phyloP scores from a whole-genome alignment of 2,329 filamentous ascomycete species.

The Fusarium xylarioides region DNA sequence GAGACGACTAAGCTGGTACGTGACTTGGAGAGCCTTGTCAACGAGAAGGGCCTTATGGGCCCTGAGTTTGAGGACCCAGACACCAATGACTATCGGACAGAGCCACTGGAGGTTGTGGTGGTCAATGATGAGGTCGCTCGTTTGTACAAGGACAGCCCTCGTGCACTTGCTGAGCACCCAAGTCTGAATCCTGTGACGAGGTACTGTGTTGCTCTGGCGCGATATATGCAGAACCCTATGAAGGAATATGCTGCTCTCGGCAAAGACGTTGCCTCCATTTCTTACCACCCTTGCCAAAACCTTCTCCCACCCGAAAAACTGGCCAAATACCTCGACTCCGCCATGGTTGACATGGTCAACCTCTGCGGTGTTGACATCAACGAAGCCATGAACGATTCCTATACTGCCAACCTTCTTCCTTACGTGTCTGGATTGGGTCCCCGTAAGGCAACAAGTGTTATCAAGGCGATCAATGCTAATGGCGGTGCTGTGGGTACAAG shows the following conservation, averaged over 20 bases:
- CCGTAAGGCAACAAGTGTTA: conserved; percentile 81
- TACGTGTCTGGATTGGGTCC: conserved; percentile 93
- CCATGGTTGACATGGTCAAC: conserved; percentile 98
- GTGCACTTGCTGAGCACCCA: conserved; percentile 82
- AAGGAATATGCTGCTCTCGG: conserved; percentile 96
- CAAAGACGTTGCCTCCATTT: conserved; percentile 84
- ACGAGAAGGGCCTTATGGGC: conserved; percentile 78
- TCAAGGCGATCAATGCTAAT: conserved; percentile 87
- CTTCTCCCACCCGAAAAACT: conserved; percentile 89
- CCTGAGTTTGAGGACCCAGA: conserved; percentile 84
- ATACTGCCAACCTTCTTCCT: conserved; percentile 86
- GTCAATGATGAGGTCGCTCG: conserved; percentile 98
- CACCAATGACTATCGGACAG: conserved; percentile 77
- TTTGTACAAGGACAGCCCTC: conserved; percentile 89
- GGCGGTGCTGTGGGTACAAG: conserved; percentile 85
- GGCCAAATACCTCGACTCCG: conserved; percentile 86
- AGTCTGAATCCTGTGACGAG: conserved; percentile 79
- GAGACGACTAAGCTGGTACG: conserved; percentile 86
- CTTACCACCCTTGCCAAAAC: conserved; percentile 90
- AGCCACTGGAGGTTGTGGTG: conserved; percentile 86
- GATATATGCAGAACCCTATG: conserved; percentile 94
- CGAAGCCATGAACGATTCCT: conserved; percentile 82
- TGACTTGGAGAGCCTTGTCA: conserved; percentile 81
- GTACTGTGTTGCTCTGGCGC: conserved; percentile 89
- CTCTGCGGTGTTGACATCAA: conserved; percentile 95